Base-by-base conservation (phyloP, 805 yeast genomes). In the Sporopachydermia lactativora region DNA sequence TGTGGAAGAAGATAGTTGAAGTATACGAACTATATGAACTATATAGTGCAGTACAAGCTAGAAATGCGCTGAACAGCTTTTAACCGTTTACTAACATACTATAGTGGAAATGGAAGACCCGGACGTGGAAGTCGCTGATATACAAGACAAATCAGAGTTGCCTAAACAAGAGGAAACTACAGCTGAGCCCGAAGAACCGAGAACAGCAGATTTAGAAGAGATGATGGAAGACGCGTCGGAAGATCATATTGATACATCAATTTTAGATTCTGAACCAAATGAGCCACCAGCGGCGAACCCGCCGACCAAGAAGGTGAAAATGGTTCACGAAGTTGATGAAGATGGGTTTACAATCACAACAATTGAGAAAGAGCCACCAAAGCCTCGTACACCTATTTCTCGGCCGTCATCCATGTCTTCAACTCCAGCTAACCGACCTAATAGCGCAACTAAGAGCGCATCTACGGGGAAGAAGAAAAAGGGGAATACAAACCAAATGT, bases 331-430 rank as follows among this genome's bases (percentile, higher is more conserved):
- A 41, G 58, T 61, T 17, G 77, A 71, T 45, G 75, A 68, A 34
- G 77, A 71, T 41, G 77, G 77, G 1, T 72, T 63, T 48, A 54
- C 68, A 16, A 65, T 70, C 0, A 64, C 72, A 2, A 49, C 53
- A 42, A 50, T 47, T 35, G 47, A 44, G 14, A 49, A 46, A 19
- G 18, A 39, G 36, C 49, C 40, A 19, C 52, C 47, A 16, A 49
- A 45, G 38, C 43, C 39, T 28, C 45, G 41, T 39, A 50, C 47
- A 35, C 45, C 55, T 15, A 49, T 47, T 40, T 40, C 48, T 14
- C 36, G 16, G 6, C 38, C 40, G 2, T 13, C 36, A 35, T 15
- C 41, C 35, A 39, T 35, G 15, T 36, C 35, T 5, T 44, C 39
- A 34, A 39, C 39, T 17, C 24, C 47, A 3, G 11, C 43, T 4